Evolutionary conservation across 495 filamentous ascomycete species (phyloP).

Genomic region (Aspergillus haitiensis): DNA sequence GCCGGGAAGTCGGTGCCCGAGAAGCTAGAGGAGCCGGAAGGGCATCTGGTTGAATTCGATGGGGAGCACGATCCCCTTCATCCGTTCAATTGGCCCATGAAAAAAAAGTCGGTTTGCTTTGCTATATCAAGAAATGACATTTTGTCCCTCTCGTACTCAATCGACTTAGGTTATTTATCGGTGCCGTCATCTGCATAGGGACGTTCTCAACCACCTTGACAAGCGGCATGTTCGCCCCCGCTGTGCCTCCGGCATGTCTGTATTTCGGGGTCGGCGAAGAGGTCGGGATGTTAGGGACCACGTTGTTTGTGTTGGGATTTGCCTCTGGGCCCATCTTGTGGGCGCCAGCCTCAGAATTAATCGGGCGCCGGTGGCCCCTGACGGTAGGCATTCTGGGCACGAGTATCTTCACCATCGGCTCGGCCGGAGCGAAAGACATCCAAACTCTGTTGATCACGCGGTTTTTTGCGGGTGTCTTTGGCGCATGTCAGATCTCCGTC

Average conservation of each 20-base stretch:
- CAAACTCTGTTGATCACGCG: conserved; percentile 54
- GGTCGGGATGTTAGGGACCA: conserved; percentile 53
- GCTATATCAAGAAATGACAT: conserved; percentile 25
- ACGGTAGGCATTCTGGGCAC: conserved; percentile 52
- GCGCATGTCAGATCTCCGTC: conserved; percentile 50
- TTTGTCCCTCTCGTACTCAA: no score
- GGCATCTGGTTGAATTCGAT: conserved; percentile 56
- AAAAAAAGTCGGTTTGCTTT: conserved; percentile 42
- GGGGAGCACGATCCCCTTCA: conserved; percentile 51
- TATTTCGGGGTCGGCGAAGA: conserved; percentile 49
- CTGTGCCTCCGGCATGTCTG: conserved; percentile 40
- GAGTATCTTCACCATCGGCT: conserved; percentile 55
- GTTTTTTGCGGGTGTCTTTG: conserved; percentile 54
- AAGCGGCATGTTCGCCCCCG: conserved; percentile 56
- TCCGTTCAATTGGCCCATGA: conserved; percentile 53
- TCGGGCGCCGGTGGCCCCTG: conserved; percentile 59
- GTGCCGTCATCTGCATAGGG: conserved; percentile 24
- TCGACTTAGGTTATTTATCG: no score
- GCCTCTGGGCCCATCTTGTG: conserved; percentile 56
- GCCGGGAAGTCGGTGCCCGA: no score
- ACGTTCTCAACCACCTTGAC: conserved; percentile 55
- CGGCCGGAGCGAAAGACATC: conserved; percentile 57
- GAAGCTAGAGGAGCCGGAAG: conserved; percentile 21
- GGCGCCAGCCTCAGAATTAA: conserved; percentile 74
- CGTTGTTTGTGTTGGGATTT: conserved; percentile 56